Evolutionary conservation across 2,329 filamentous ascomycete species (phyloP), one percentile per base, ranked within the genome.

Genomic region (Myriangium duriaei): DNA sequence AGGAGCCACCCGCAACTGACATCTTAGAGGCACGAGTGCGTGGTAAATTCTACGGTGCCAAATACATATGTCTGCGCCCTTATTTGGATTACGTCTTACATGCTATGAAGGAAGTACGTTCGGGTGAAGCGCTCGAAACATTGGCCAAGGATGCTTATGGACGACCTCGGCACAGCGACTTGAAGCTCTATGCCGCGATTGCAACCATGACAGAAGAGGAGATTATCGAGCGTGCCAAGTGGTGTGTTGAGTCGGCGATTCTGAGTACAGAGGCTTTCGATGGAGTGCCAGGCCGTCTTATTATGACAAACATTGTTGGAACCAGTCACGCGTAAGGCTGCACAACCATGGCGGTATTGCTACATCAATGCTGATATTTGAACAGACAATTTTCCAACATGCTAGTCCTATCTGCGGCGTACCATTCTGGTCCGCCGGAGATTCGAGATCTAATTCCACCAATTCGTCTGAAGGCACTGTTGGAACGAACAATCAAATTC

Each of bases 291-390:
- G 44, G 72, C 68, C 48, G 67, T 59, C 52, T 83, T 64, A 79
- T 95, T 36, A 78, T 96, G 39, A 96, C 88, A n/a, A 96, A 95
- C 51, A 79, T 94, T 15, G 93, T 94, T 60, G 87, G 88, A 37
- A 96, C 88, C 12, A 81, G 86, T 45, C 88, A 95, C 68, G 87
- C 88, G 83, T 93, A 81, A 74, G 84, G 76, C 10, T 36, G 10
- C 24, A 2, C 26, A 11, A 13, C 11, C 14, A 15, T 28, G 32
- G 19, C 30, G 21, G 10, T 4, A 14, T 31, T 32, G 18, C 13
- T 42, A 10, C 24, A 15, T 19, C 11, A 32, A 39, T 12, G 16
- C 10, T 26, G 0, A 40, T 40, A 14, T 11, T 7, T 5, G 9
- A 26, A 28, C 36, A 93, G 87, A 4, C 91, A 98, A 84, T 98